phyloP scores from a whole-genome alignment of 1,284 basidiomycete genomes.

The Cutaneotrichosporon cavernicola region DNA sequence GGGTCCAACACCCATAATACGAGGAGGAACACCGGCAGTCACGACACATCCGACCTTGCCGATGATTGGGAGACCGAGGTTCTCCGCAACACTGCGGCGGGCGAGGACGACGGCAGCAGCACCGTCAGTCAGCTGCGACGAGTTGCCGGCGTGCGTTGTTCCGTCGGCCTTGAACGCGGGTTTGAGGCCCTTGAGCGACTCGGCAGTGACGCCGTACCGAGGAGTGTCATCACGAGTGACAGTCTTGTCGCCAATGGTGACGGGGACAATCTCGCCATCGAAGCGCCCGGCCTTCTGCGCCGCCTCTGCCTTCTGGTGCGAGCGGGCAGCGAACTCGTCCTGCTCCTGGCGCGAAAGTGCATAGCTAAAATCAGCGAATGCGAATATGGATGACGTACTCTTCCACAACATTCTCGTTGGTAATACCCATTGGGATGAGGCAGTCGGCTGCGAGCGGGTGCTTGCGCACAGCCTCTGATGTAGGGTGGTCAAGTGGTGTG shows the following conservation, averaged over 20 bases:
- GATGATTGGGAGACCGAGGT: slow-evolving; percentile 78
- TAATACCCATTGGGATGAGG: slow-evolving; percentile 90
- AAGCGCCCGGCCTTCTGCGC: slow-evolving; percentile 84
- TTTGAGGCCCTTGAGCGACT: slow-evolving; percentile 78
- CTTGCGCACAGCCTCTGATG: slow-evolving; percentile 75
- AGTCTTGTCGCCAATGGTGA: slow-evolving; percentile 61
- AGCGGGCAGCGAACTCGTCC: slow-evolving; percentile 80
- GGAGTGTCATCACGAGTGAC: slow-evolving; percentile 84
- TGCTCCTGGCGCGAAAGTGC: slow-evolving; percentile 67
- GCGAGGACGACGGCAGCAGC: slow-evolving; percentile 89
- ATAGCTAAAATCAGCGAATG: not conserved
- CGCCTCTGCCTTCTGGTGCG: slow-evolving; percentile 73
- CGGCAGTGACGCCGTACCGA: slow-evolving; percentile 77
- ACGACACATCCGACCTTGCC: slow-evolving; percentile 80
- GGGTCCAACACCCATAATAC: slow-evolving; percentile 85
- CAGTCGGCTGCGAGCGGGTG: slow-evolving; percentile 82
- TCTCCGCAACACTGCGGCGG: slow-evolving; percentile 75
- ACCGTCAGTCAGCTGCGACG: slow-evolving; percentile 88
- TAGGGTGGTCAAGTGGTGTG: slow-evolving; percentile 66
- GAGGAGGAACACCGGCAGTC: slow-evolving; percentile 74
- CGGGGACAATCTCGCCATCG: slow-evolving; percentile 78
- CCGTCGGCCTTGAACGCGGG: slow-evolving; percentile 82
- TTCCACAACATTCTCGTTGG: slow-evolving; percentile 82
- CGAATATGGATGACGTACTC: slow-evolving; percentile 14
- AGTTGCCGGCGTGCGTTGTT: slow-evolving; percentile 57